phyloP scores from a whole-genome alignment of 2,329 filamentous ascomycete species.

The Nemania sp. region DNA sequence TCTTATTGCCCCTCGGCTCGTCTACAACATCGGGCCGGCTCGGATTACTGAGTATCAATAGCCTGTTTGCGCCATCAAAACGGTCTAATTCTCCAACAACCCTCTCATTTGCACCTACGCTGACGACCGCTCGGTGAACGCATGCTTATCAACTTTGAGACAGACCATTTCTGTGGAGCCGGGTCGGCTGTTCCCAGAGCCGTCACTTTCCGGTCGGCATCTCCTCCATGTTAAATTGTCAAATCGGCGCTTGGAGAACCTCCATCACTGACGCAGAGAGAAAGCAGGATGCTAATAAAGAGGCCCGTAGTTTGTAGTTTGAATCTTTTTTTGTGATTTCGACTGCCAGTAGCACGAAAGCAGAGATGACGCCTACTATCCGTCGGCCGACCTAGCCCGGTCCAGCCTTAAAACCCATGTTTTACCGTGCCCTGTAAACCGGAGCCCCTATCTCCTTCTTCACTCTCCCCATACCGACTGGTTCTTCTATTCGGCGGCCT shows the following conservation, averaged over 20 bases:
- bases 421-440: too few relatives aligned
- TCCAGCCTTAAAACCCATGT: constrained; percentile 12
- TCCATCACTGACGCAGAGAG: not conserved
- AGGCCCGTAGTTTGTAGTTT: constrained; percentile 15
- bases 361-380: constrained; percentile 28
- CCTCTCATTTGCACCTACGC: not conserved
- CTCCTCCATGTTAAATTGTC: too few relatives aligned
- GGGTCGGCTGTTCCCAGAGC: not conserved
- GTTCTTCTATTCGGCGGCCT: constrained; percentile 59
- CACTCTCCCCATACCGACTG: constrained; percentile 9
- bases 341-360: constrained; percentile 32
- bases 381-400: constrained; percentile 25
- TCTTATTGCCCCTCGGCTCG: constrained; percentile 17
- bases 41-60: constrained; percentile 10
- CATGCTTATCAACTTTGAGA: constrained; percentile 6
- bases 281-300: not conserved
- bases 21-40: constrained; percentile 15
- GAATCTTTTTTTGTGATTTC: constrained; percentile 26
- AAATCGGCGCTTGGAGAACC: not conserved
- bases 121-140: not conserved
- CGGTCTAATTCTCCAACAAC: not conserved
- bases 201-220: too few relatives aligned
- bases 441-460: constrained; percentile 23
- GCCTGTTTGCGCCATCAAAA: constrained; percentile 16
- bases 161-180: not conserved